Base-by-base conservation (phyloP, 805 yeast species). In the Metschnikowia gelsemii region DNA sequence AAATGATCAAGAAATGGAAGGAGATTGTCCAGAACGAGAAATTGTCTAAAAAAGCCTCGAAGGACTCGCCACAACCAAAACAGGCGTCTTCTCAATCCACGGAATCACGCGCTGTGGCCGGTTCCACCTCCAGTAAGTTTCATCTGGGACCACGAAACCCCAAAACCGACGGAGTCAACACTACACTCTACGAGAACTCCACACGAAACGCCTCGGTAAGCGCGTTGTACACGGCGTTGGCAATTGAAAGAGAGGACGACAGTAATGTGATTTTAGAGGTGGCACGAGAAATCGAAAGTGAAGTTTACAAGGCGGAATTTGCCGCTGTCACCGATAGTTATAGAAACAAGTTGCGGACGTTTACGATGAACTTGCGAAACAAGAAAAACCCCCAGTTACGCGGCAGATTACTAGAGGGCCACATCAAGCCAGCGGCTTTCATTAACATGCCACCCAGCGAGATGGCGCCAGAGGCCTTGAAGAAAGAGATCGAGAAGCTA, bases 401-500 rank as follows among this genome's bases (percentile, higher is more conserved):
- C 52, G 70, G 68, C 8, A 76, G 83, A 45, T 75, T 93, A 26
- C 74, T 83, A 16, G 64, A 71, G 17, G 85, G 87, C n/a, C 82
- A 79, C 42, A 73, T 93, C 31, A 50, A 73, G 23, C 80, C 96
- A 1, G 64, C 72, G 11, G 75, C 79, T 35, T 77, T 93, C 52
- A 82, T 84, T 35, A 75, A 64, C 25, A 90, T 95, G 95, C 71
- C 83, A 24, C 91, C 96, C n/a, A 87, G 84, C 58, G 99, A 93
- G 52, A 76, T 93, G 81, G 98, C 98, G 0, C 96, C 97, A 3
- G 96, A 87, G 57, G 80, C 87, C 24, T 75, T 93, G 54, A 87
- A 85, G 64, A 76, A 83, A 62, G 93, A 90, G 61, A 74, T 90
- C 52, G 95, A 88, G 56, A 81, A 84, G 56, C 76, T 93, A 54